Base-by-base conservation (phyloP, 495 filamentous ascomycete species). In the Neurospora sp. region DNA sequence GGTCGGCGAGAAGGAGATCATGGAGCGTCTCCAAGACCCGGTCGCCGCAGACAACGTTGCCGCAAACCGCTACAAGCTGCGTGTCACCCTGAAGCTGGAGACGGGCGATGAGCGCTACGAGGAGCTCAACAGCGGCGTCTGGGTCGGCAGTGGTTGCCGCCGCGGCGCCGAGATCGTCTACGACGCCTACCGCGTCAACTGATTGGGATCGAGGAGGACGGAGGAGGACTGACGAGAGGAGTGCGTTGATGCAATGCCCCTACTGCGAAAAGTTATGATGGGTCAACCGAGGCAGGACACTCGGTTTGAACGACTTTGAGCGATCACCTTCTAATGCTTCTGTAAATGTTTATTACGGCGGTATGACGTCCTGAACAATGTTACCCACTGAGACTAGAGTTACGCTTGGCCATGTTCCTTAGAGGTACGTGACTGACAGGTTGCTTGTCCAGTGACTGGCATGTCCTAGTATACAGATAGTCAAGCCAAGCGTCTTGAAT, bases 131-230 rank as follows among this genome's bases (percentile, higher is more conserved):
- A 76, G 71, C 19, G 76, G 74, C 36, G n/a, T 78, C n/a, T 80
- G 76, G 76, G 42, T 77, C 3, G 78, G 43, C 36, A 78, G 76
- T 37, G 80, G 80, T 34, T 78, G 74, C 34, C 76, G 80, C 9
- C 54, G 77, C 34, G 78, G 80, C 37, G 77, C 78, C n/a, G 77
- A 80, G 71, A 77, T 81, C 36, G 77, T 80, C 28, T 81, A 81
- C 69, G 79, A 81, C 59, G 79, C 76, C 19, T 79, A 81, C 71
- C 76, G 78, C 17, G 70, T 80, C 36, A 73, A 71, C 73, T 81
- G 71, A 75, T 66, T 48, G 9, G n/a, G 11, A 19, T 24, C 2
- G 43, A n/a, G 42, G 6, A 45, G 54, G 54, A 19, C 28, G 54
- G 54, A 66, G 54, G 28, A 66, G 31, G 54, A 66, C 15, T 66